Conservation (phyloP, 495 filamentous ascomycete genomes). For the Xylaria nigripes region DNA sequence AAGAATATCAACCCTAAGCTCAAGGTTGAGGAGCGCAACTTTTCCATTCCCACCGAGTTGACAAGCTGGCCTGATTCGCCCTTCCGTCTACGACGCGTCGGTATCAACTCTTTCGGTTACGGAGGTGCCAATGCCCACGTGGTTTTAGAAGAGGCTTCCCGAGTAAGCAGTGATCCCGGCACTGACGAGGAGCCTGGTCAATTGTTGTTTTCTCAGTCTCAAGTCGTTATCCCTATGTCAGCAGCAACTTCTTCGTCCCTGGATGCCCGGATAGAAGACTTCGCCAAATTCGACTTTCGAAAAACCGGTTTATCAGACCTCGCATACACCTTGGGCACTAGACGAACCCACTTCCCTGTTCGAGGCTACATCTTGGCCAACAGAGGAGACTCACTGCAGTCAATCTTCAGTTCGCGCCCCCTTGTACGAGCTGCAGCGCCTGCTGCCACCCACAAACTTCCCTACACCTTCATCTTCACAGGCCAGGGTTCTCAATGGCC, state of each 20-base stretch:
- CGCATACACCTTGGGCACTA: constrained; percentile 27
- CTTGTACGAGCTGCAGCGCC: constrained; percentile 1
- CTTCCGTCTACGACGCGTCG: not conserved
- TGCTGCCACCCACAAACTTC: constrained; percentile 1
- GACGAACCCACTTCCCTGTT: constrained; percentile 21
- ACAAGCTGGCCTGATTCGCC: not conserved
- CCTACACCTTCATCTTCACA: constrained; percentile 28
- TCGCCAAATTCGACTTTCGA: constrained; percentile 15
- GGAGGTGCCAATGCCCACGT: constrained; percentile 16
- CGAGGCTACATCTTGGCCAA: constrained; percentile 21
- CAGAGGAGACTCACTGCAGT: constrained; percentile 10
- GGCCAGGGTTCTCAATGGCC: constrained; percentile 47
- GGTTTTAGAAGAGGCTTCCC: constrained; percentile 37
- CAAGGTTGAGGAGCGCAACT: not conserved
- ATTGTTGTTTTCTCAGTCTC: not conserved
- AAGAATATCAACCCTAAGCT: constrained; percentile 36
- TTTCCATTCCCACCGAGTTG: not conserved
- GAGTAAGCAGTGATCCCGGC: constrained; percentile 25
- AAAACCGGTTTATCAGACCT: constrained; percentile 25
- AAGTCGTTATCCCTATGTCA: constrained; percentile 11
- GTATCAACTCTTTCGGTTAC: constrained; percentile 18
- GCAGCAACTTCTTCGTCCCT: constrained; percentile 24
- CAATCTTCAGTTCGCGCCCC: not conserved
- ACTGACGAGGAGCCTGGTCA: not conserved
- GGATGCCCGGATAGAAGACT: constrained; percentile 23